These are phyloP conservation scores for Salicornia ramosissima DNA, from an alignment of 148 eudicot species.

Conservation along the genomic window DNA sequence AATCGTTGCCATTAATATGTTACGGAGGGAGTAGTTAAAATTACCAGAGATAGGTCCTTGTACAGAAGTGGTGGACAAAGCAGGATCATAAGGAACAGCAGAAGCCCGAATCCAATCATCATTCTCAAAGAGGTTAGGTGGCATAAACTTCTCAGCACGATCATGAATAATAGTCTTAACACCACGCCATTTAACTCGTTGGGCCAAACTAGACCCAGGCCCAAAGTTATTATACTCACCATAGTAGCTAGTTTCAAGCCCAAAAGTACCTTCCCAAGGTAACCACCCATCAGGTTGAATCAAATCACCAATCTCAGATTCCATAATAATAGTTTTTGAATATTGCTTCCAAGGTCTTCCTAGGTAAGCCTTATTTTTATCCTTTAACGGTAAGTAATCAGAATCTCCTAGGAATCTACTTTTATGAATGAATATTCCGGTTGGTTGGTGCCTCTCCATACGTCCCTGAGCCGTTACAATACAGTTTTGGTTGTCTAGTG, in stretches of 20 bases:
- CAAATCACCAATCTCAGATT: conserved; percentile 44
- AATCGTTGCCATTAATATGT: too few species aligned
- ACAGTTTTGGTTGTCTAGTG: conserved; percentile 43
- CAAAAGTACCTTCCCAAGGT: conserved; percentile 47
- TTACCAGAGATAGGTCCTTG: conserved; percentile 10
- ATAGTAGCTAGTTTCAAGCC: conserved; percentile 45
- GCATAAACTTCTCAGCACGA: conserved; percentile 34
- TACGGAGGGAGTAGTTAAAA: too few species aligned
- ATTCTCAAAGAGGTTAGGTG: conserved; percentile 12
- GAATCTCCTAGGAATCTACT: conserved; percentile 46
- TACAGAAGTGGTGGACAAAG: conserved; percentile 12
- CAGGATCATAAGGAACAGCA: conserved; percentile 34
- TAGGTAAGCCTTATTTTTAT: conserved; percentile 35
- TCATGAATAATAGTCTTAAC: conserved; percentile 20
- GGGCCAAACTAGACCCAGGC: conserved; percentile 29
- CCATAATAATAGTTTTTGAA: conserved; percentile 70
- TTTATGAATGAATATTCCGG: conserved; percentile 57
- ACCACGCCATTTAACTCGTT: conserved; percentile 48
- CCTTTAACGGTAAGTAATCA: conserved; percentile 24
- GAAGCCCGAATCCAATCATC: conserved; percentile 37
- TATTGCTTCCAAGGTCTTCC: conserved; percentile 72
- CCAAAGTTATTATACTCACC: conserved; percentile 55
- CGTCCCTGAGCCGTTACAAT: conserved; percentile 71
- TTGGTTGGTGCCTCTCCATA: conserved; percentile 42
- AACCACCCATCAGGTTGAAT: conserved; percentile 56